Conservation (phyloP, 108 stramenopile species). For the Stephanodiscus triporus region DNA sequence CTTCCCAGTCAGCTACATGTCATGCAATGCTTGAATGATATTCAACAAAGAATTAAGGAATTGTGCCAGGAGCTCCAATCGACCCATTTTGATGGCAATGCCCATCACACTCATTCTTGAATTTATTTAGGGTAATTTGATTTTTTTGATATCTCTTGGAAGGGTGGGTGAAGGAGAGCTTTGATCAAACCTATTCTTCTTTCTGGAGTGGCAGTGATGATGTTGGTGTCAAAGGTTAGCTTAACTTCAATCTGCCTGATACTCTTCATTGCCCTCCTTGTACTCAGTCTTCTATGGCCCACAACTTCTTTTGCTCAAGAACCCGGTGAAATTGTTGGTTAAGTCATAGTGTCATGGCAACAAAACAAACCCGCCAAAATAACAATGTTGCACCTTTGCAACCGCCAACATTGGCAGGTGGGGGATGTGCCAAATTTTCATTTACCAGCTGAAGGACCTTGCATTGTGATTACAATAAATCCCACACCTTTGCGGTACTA, state of each 20-base stretch:
- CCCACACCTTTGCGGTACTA: too few relatives aligned
- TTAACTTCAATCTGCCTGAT: constrained; percentile 49
- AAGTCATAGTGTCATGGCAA: too few relatives aligned
- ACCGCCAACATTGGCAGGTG: too few relatives aligned
- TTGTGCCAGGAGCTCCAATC: constrained; percentile 10
- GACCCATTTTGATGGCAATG: constrained; percentile 1
- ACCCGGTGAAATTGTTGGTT: too few relatives aligned
- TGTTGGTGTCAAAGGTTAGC: constrained; percentile 14
- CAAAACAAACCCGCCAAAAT: too few relatives aligned
- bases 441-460: too few relatives aligned
- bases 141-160: constrained; percentile 45
- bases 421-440: too few relatives aligned
- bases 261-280: constrained; percentile 50
- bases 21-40: constrained; percentile 30
- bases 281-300: too few relatives aligned
- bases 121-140: constrained; percentile 36
- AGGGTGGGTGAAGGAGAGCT: constrained; percentile 31
- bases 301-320: too few relatives aligned
- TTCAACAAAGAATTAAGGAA: constrained; percentile 33
- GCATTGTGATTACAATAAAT: too few relatives aligned
- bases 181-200: constrained; percentile 20
- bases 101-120: constrained; percentile 37
- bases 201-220: not conserved
- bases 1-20: constrained; percentile 25
- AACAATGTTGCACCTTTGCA: too few relatives aligned